phyloP scores from a whole-genome alignment of 148 eudicot species.

The Fagopyrum esculentum region DNA sequence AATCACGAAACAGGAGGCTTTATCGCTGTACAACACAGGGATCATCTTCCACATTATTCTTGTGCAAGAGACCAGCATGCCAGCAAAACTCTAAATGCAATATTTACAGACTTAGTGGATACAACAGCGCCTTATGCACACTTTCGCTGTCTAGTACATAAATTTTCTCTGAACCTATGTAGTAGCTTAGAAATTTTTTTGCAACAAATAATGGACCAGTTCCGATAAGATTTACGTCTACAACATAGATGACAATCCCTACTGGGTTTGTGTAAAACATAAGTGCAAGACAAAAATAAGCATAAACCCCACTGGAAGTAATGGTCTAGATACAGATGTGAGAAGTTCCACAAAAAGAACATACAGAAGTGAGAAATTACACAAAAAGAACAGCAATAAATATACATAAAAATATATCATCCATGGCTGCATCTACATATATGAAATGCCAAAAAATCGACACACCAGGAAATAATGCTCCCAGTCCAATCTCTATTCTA shows the following conservation, averaged over 20 bases:
- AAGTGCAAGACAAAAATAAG: not conserved
- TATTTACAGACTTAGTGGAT: too few species aligned
- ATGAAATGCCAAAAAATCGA: not conserved
- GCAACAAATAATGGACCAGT: not conserved
- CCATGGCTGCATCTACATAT: not conserved
- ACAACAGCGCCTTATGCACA: not conserved
- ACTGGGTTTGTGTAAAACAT: not conserved
- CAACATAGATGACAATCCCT: not conserved
- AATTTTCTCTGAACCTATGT: not conserved
- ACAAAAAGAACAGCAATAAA: not conserved
- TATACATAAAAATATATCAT: not conserved
- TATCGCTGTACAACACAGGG: too few species aligned
- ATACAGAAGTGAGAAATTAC: not conserved
- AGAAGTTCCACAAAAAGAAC: too few species aligned
- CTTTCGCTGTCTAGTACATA: not conserved
- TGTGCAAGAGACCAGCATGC: too few species aligned
- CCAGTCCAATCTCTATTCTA: constrained; percentile 2
- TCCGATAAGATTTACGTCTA: not conserved
- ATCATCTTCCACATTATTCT: too few species aligned
- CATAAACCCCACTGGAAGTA: not conserved
- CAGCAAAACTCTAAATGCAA: too few species aligned
- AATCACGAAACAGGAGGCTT: too few species aligned
- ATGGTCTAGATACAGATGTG: not conserved
- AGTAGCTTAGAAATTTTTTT: not conserved
- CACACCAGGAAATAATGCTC: constrained; percentile 7